Evolutionary conservation across 768 basidiomycete genomes (phyloP).

Genomic region (Tricholomella constricta): DNA sequence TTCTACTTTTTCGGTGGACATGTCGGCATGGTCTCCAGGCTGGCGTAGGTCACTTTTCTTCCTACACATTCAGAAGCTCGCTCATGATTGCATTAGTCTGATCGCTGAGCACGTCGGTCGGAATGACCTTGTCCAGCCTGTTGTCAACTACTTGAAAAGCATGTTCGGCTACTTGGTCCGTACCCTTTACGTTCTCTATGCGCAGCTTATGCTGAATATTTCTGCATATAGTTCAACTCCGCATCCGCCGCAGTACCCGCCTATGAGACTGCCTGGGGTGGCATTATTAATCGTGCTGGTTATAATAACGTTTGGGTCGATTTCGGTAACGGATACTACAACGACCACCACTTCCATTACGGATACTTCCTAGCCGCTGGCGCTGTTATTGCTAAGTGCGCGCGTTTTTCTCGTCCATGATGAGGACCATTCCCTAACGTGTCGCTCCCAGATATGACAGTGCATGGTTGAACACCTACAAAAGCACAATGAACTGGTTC

Average conservation of each 20-base stretch:
- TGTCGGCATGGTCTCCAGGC: slow-evolving; percentile 27
- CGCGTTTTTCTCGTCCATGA: neutral
- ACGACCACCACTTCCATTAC: slow-evolving; percentile 39
- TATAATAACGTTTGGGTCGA: slow-evolving; percentile 31
- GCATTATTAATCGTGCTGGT: slow-evolving; percentile 33
- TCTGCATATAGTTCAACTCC: slow-evolving; percentile 18
- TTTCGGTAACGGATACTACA: slow-evolving; percentile 38
- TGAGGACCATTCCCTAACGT: neutral
- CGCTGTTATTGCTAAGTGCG: slow-evolving; percentile 34
- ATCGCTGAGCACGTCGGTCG: slow-evolving; percentile 36
- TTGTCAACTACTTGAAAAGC: slow-evolving; percentile 25
- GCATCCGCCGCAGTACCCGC: slow-evolving; percentile 25
- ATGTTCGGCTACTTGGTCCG: slow-evolving; percentile 29
- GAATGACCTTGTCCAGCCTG: slow-evolving; percentile 29
- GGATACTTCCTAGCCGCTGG: slow-evolving; percentile 34
- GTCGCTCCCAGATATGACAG: slow-evolving; percentile 21
- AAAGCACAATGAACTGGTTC: slow-evolving; percentile 28
- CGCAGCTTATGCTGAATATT: neutral
- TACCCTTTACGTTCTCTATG: neutral
- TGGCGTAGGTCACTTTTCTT: slow-evolving; percentile 29
- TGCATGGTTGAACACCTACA: slow-evolving; percentile 27
- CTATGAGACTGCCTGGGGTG: slow-evolving; percentile 37
- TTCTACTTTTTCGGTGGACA: slow-evolving; percentile 36
- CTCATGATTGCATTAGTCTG: slow-evolving; percentile 16
- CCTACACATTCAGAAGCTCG: neutral